A percentile compares a stretch with the other conserved stretches of the same genome.
These are phyloP conservation scores for Saccharomycopsis fermentans DNA, from an alignment of 805 yeast species.

Conservation along the genomic window DNA sequence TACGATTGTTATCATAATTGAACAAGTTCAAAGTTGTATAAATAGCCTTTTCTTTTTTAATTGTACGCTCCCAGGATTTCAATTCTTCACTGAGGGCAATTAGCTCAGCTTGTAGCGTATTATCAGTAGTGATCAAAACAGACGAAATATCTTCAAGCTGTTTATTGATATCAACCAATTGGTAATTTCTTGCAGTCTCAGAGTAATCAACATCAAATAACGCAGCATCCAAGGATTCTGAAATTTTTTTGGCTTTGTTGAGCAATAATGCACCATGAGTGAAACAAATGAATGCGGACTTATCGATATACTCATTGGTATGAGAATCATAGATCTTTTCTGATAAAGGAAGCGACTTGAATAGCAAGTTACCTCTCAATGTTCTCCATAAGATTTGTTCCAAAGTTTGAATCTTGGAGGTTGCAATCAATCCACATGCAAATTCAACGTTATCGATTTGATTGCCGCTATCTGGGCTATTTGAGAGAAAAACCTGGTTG, in stretches of 20 bases:
- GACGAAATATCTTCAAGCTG: constrained; percentile 39
- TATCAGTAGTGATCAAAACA: constrained; percentile 38
- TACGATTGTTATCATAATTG: constrained; percentile 56
- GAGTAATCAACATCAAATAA: constrained; percentile 46
- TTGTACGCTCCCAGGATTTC: constrained; percentile 44
- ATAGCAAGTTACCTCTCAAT: constrained; percentile 60
- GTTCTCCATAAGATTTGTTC: constrained; percentile 69
- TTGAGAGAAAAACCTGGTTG: constrained; percentile 34
- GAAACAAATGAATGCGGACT: constrained; percentile 56
- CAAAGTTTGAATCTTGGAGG: constrained; percentile 48
- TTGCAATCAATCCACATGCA: constrained; percentile 56
- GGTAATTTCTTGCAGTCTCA: constrained; percentile 28
- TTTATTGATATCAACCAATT: constrained; percentile 30
- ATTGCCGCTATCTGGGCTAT: constrained; percentile 7
- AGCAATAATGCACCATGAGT: constrained; percentile 58
- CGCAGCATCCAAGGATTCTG: constrained; percentile 58
- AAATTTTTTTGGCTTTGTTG: constrained; percentile 51
- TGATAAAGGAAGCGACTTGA: constrained; percentile 46
- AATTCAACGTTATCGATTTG: constrained; percentile 31
- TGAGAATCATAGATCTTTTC: constrained; percentile 49
- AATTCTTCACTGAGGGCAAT: constrained; percentile 55
- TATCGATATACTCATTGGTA: constrained; percentile 37
- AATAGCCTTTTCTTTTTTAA: constrained; percentile 48
- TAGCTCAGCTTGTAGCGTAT: constrained; percentile 54
- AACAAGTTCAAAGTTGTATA: constrained; percentile 53